These are phyloP conservation scores for Calocybe cyanea DNA, from an alignment of 768 basidiomycete genomes.

Conservation along the genomic window DNA sequence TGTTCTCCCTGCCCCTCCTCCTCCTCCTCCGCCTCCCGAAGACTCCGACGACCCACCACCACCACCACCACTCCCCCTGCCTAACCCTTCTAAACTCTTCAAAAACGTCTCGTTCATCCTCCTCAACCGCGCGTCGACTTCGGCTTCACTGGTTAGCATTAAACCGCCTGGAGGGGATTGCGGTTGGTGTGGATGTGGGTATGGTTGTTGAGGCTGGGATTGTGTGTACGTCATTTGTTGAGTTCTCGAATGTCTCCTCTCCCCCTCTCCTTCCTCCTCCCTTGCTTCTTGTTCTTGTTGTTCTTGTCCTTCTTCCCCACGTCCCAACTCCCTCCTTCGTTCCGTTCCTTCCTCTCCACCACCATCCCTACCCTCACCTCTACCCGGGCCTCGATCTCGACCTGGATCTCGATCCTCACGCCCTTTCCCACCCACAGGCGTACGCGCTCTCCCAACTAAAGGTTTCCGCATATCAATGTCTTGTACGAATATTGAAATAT, in stretches of 20 bases:
- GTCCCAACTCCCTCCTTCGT: slow-evolving; percentile 1
- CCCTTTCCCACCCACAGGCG: slow-evolving; percentile 5
- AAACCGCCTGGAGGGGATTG: slow-evolving; percentile 33
- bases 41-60: slow-evolving; percentile 10
- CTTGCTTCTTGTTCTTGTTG: background rate
- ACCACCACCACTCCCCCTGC: no score
- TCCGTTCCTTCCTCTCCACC: background rate
- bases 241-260: no score
- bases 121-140: slow-evolving; percentile 59
- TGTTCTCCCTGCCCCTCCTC: slow-evolving; percentile 8
- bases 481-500: slow-evolving; percentile 73
- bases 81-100: slow-evolving; percentile 59
- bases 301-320: slow-evolving; percentile 2
- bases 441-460: slow-evolving; percentile 39
- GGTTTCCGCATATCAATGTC: slow-evolving; percentile 73
- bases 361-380: background rate
- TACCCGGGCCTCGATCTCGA: no score
- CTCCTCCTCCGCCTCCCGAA: slow-evolving; percentile 7
- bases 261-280: background rate
- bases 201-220: background rate
- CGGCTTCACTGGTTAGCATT: slow-evolving; percentile 62
- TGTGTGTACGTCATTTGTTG: background rate
- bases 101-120: slow-evolving; percentile 69
- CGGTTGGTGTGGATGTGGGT: background rate
- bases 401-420: background rate